Percentiles rank a stretch among this genome's conserved stretches.
Conservation (phyloP, 1,284 basidiomycete species). For the Agroathelia rolfsii region DNA sequence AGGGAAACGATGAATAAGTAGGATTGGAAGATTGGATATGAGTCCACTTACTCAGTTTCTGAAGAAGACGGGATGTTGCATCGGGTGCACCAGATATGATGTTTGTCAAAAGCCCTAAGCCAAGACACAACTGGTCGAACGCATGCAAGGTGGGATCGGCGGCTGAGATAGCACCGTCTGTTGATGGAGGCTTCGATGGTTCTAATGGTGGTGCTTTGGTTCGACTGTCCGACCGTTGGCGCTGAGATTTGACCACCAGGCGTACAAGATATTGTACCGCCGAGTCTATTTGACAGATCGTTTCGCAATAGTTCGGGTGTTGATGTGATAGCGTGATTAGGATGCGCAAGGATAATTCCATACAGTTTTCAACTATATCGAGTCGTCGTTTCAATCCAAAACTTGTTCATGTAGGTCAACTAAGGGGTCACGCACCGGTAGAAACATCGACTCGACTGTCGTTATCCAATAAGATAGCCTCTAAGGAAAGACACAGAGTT, state of each 20-base stretch:
- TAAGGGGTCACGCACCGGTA: conserved; percentile 12
- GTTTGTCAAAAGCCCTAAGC: conserved; percentile 63
- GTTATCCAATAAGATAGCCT: conserved; percentile 1
- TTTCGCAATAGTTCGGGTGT: conserved; percentile 41
- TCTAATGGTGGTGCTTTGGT: too few relatives aligned
- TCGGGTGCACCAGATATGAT: too few relatives aligned
- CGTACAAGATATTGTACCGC: conserved; percentile 38
- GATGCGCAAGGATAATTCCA: conserved; percentile 49
- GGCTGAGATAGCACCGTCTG: too few relatives aligned
- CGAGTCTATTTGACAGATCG: conserved; percentile 31
- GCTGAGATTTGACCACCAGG: conserved; percentile 29
- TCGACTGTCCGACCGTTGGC: conserved; percentile 13
- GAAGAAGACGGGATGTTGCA: too few relatives aligned
- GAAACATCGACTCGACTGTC: conserved; percentile 10
- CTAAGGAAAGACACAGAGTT: conserved; percentile 4
- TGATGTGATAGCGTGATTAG: conserved; percentile 62
- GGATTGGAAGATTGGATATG: too few relatives aligned
- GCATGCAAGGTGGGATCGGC: too few relatives aligned
- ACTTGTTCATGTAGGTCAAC: too few relatives aligned
- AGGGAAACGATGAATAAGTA: too few relatives aligned
- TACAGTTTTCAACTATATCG: too few relatives aligned
- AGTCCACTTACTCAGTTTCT: too few relatives aligned
- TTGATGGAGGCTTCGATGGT: too few relatives aligned
- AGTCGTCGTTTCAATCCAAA: too few relatives aligned
- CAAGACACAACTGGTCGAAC: conserved; percentile 59